Evolutionary conservation across 2,329 filamentous ascomycete species (phyloP).

Genomic region (Calonectria honghensis): DNA sequence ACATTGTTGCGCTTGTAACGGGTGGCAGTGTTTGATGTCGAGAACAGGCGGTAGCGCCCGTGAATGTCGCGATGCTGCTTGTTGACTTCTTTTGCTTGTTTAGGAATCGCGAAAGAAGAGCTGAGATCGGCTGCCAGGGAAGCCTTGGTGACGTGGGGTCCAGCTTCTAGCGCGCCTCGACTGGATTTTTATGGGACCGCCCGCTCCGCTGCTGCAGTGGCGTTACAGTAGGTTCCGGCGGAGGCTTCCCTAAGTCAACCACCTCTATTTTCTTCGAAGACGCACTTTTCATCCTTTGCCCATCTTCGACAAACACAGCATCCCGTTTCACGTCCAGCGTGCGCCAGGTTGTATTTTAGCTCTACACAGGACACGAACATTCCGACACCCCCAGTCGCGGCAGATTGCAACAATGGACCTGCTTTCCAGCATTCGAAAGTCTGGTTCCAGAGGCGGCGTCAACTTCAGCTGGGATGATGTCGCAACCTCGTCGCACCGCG

Average conservation of each 20-base stretch:
- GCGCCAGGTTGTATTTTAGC: neutral
- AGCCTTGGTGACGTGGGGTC: slow-evolving; percentile 47
- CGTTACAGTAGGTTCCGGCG: slow-evolving; percentile 22
- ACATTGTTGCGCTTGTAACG: slow-evolving; percentile 59
- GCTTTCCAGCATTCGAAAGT: slow-evolving; percentile 91
- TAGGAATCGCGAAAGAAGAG: slow-evolving; percentile 12
- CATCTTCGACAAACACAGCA: neutral
- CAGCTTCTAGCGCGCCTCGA: slow-evolving; percentile 42
- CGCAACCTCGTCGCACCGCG: slow-evolving; percentile 88
- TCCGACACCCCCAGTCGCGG: slow-evolving; percentile 13
- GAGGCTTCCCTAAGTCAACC: neutral
- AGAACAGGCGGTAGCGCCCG: slow-evolving; percentile 1
- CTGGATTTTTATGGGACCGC: slow-evolving; percentile 20
- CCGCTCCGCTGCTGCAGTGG: slow-evolving; percentile 35
- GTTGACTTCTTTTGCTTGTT: slow-evolving; percentile 27
- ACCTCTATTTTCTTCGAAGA: neutral
- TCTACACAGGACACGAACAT: neutral
- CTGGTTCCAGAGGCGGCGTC: slow-evolving; percentile 91
- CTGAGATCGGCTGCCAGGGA: slow-evolving; percentile 27
- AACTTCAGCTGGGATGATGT: slow-evolving; percentile 99
- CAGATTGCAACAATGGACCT: slow-evolving; percentile 83
- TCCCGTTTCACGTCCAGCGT: neutral
- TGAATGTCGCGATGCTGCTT: slow-evolving; percentile 7
- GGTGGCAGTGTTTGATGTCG: neutral
- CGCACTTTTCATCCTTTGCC: neutral